phyloP scores from a whole-genome alignment of 805 yeast genomes.

The Metschnikowia kofuensis region DNA sequence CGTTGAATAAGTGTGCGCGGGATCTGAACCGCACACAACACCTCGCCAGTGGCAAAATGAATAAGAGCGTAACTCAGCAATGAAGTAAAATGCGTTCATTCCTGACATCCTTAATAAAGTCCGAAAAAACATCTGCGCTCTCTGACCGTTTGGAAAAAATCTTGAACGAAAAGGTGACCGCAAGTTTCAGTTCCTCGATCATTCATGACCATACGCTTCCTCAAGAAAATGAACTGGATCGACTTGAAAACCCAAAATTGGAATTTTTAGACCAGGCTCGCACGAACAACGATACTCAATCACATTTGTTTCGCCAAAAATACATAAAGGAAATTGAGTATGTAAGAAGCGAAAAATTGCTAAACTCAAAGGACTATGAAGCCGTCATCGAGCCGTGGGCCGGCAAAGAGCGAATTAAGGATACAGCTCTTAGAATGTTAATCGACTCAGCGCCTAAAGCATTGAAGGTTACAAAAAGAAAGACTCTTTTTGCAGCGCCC shows the following conservation, averaged over 20 bases:
- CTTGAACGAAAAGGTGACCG: conserved; percentile 26
- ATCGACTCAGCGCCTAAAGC: conserved; percentile 15
- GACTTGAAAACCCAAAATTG: neutral
- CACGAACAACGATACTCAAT: conserved; percentile 5
- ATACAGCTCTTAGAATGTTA: conserved; percentile 16
- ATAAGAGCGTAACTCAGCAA: no score
- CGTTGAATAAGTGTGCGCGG: no score
- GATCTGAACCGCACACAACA: neutral
- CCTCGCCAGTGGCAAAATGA: neutral
- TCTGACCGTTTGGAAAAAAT: conserved; percentile 33
- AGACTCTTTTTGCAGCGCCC: conserved; percentile 21
- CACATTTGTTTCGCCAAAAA: conserved; percentile 5
- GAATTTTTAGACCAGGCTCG: conserved; percentile 4
- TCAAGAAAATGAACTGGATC: neutral
- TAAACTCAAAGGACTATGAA: conserved; percentile 5
- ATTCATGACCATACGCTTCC: conserved; percentile 11
- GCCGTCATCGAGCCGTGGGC: conserved; percentile 12
- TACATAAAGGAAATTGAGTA: conserved; percentile 21
- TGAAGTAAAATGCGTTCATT: conserved; percentile 3
- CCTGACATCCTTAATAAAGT: neutral
- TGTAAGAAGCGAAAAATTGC: conserved; percentile 28
- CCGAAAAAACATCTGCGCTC: conserved; percentile 22
- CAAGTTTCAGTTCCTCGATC: conserved; percentile 15
- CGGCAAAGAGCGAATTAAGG: conserved; percentile 13
- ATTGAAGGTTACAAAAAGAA: conserved; percentile 8